Evolutionary conservation across 1,284 basidiomycete genomes (phyloP).

Genomic region (Golubevia pallescens): DNA sequence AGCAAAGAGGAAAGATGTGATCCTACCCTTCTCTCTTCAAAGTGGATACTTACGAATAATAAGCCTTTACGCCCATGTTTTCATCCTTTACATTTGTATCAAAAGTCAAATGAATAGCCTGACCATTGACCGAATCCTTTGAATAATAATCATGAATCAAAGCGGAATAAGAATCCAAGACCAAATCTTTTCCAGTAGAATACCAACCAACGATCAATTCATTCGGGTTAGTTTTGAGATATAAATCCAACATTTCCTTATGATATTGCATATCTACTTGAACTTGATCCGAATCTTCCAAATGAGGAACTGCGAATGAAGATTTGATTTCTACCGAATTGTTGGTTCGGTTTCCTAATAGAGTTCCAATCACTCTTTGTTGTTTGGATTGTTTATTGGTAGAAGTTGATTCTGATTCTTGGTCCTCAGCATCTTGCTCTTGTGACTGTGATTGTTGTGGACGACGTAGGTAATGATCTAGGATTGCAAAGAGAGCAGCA

Average conservation of each 20-base stretch:
- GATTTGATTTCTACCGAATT: conserved; percentile 58
- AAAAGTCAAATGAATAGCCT: conserved; percentile 60
- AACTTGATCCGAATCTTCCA: conserved; percentile 58
- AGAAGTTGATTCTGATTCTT: conserved; percentile 3
- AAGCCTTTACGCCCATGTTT: conserved; percentile 21
- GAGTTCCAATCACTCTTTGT: conserved; percentile 53
- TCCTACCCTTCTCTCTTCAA: too few relatives aligned
- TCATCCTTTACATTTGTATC: conserved; percentile 43
- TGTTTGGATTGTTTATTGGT: neutral
- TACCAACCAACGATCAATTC: conserved; percentile 62
- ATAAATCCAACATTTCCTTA: conserved; percentile 58
- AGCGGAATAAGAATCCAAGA: conserved; percentile 60
- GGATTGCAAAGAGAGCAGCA: conserved; percentile 61
- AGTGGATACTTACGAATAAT: conserved; percentile 14
- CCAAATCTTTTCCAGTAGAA: conserved; percentile 15
- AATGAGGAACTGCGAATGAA: conserved; percentile 59
- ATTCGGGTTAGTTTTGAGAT: conserved; percentile 56
- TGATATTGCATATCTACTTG: conserved; percentile 64
- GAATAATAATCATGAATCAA: conserved; percentile 63
- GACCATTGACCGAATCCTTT: conserved; percentile 56
- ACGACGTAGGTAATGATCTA: conserved; percentile 63
- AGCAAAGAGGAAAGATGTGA: conserved; percentile 6
- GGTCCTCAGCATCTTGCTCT: neutral
- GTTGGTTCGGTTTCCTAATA: conserved; percentile 57
- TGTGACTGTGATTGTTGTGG: conserved; percentile 1